A percentile compares a stretch with the other conserved stretches of the same genome.
Conservation (phyloP, 768 basidiomycete species). For the Suillus discolor region DNA sequence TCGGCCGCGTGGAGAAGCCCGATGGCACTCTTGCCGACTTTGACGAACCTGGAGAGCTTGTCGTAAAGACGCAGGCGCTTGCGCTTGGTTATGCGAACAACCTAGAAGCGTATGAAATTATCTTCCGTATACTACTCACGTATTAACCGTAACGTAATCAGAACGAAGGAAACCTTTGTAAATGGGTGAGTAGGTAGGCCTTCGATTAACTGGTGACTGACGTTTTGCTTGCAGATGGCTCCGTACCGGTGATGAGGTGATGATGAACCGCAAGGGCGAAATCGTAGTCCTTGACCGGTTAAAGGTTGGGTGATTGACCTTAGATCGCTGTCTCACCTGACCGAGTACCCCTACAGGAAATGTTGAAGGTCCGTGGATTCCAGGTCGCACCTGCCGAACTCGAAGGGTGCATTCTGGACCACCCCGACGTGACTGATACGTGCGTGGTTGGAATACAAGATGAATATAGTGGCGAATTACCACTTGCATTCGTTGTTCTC, state of each 20-base stretch:
- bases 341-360: conserved; percentile 47
- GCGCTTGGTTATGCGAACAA: conserved; percentile 61
- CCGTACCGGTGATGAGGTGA: conserved; percentile 71
- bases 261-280: conserved; percentile 60
- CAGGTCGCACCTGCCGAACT: conserved; percentile 69
- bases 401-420: conserved; percentile 63
- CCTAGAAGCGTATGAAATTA: conserved; percentile 53
- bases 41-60: conserved; percentile 63
- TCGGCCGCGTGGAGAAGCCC: conserved; percentile 55
- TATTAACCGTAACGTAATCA: conserved; percentile 28
- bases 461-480: conserved; percentile 77
- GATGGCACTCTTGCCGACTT: conserved; percentile 59
- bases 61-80: conserved; percentile 62
- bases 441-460: conserved; percentile 71
- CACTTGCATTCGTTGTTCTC: conserved; percentile 69
- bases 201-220: not conserved
- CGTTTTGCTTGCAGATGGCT: conserved; percentile 51
- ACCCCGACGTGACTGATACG: conserved; percentile 60
- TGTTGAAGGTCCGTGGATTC: conserved; percentile 64
- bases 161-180: conserved; percentile 65
- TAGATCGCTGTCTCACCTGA: not conserved
- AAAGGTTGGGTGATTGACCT: conserved; percentile 46
- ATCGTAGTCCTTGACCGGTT: conserved; percentile 72
- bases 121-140: conserved; percentile 2
- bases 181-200: conserved; percentile 36